Conservation (phyloP, 2,329 filamentous ascomycete genomes). For the Mariannaea sp. region DNA sequence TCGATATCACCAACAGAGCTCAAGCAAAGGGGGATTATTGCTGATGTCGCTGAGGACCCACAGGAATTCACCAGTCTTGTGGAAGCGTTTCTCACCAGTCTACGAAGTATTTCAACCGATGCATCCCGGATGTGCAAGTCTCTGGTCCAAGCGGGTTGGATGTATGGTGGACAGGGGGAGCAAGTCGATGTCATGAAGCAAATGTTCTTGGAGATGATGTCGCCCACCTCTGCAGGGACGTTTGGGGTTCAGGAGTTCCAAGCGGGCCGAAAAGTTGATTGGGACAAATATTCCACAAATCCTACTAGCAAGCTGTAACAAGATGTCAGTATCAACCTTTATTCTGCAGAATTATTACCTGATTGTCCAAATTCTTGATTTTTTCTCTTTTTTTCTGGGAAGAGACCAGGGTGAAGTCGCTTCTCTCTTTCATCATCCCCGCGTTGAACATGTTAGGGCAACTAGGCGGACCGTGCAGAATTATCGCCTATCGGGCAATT, state of each 20-base stretch:
- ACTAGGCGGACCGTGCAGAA: no score
- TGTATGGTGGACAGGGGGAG: slow-evolving; percentile 2
- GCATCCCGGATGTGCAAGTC: slow-evolving; percentile 44
- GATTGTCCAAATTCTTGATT: no score
- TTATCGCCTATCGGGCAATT: no score
- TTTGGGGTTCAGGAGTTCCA: slow-evolving; percentile 28
- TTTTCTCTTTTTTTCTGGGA: no score
- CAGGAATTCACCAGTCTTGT: slow-evolving; percentile 11
- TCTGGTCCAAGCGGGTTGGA: slow-evolving; percentile 38
- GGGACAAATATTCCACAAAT: slow-evolving; percentile 15
- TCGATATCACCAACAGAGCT: slow-evolving; percentile 38
- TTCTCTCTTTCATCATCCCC: no score
- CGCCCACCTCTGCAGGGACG: slow-evolving; percentile 11
- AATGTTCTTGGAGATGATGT: slow-evolving; percentile 29
- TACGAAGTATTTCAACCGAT: slow-evolving; percentile 36
- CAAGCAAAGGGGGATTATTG: slow-evolving; percentile 1
- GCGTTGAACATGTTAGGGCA: no score
- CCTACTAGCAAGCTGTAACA: slow-evolving; percentile 13
- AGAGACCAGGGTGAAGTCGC: no score
- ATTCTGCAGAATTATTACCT: no score
- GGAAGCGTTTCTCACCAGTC: slow-evolving; percentile 31
- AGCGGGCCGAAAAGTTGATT: slow-evolving; percentile 25
- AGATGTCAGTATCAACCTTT: no score
- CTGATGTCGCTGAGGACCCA: slow-evolving; percentile 28
- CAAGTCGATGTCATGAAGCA: slow-evolving; percentile 20